Conservation (phyloP, 1,139 yeast genomes). For the Nakaseomyces bracarensis region DNA sequence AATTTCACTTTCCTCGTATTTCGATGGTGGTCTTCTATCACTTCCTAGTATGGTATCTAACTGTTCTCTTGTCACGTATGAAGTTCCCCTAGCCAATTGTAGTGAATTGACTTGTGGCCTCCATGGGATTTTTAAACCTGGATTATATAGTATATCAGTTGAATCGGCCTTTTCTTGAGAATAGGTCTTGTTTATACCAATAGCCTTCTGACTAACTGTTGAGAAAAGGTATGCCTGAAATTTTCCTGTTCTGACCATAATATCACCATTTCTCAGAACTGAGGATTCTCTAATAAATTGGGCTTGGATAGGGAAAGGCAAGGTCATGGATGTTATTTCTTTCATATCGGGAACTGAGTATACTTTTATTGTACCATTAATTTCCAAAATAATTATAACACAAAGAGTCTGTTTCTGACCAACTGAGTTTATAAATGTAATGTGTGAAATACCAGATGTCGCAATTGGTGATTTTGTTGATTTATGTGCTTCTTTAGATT, state of each 20-base stretch:
- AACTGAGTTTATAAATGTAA: conserved; percentile 20
- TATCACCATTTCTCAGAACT: conserved; percentile 64
- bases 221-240: conserved; percentile 51
- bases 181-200: conserved; percentile 22
- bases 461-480: conserved; percentile 42
- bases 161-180: conserved; percentile 17
- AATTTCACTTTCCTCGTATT: conserved; percentile 46
- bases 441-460: conserved; percentile 51
- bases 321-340: conserved; percentile 38
- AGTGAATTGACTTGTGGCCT: conserved; percentile 75
- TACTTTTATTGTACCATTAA: conserved; percentile 38
- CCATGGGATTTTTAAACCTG: conserved; percentile 55
- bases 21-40: conserved; percentile 46
- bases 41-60: conserved; percentile 53
- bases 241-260: conserved; percentile 50
- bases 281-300: conserved; percentile 38
- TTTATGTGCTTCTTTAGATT: conserved; percentile 53
- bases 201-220: conserved; percentile 36
- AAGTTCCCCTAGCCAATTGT: conserved; percentile 82
- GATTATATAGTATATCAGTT: conserved; percentile 50
- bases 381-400: conserved; percentile 37
- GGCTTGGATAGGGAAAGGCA: conserved; percentile 39
- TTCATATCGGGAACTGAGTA: conserved; percentile 47
- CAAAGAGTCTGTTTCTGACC: conserved; percentile 35
- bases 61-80: conserved; percentile 51